phyloP scores from a whole-genome alignment of 306 rosid species.

The Cucumis melo region DNA sequence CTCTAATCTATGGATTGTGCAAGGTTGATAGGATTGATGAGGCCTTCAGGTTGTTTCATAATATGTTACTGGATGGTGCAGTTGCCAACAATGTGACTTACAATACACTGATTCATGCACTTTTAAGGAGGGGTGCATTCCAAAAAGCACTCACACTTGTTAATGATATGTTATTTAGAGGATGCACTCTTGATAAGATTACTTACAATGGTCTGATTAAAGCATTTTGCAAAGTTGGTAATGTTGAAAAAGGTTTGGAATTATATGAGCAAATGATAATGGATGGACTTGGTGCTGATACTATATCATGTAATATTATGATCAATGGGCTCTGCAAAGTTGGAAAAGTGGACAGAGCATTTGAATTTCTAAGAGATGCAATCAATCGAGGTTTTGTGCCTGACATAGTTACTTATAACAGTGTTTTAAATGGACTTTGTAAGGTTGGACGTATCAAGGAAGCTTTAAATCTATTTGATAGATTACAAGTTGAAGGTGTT shows the following conservation, averaged over 20 bases:
- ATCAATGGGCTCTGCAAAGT: constrained; percentile 57
- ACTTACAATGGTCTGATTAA: constrained; percentile 72
- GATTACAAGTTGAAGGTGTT: constrained; percentile 55
- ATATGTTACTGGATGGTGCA: constrained; percentile 74
- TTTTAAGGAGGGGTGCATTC: constrained; percentile 38
- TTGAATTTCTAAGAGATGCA: constrained; percentile 60
- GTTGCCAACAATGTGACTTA: constrained; percentile 81
- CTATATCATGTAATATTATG: constrained; percentile 59
- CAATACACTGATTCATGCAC: constrained; percentile 67
- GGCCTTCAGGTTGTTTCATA: constrained; percentile 50
- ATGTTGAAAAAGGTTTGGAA: constrained; percentile 50
- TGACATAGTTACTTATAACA: constrained; percentile 76
- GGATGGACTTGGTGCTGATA: constrained; percentile 39
- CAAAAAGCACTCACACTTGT: constrained; percentile 61
- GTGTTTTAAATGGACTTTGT: constrained; percentile 77
- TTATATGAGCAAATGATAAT: constrained; percentile 71
- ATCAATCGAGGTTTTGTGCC: constrained; percentile 56
- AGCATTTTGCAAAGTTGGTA: constrained; percentile 64
- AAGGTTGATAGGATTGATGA: constrained; percentile 42
- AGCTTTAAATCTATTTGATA: constrained; percentile 59
- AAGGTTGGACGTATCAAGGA: constrained; percentile 43
- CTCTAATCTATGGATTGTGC: constrained; percentile 71
- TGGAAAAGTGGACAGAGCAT: constrained; percentile 59
- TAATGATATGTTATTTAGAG: constrained; percentile 69
- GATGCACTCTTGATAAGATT: constrained; percentile 65